These are phyloP conservation scores for Paraphaeosphaeria minitans DNA, from an alignment of 2,329 filamentous ascomycete genomes.

Conservation along the genomic window DNA sequence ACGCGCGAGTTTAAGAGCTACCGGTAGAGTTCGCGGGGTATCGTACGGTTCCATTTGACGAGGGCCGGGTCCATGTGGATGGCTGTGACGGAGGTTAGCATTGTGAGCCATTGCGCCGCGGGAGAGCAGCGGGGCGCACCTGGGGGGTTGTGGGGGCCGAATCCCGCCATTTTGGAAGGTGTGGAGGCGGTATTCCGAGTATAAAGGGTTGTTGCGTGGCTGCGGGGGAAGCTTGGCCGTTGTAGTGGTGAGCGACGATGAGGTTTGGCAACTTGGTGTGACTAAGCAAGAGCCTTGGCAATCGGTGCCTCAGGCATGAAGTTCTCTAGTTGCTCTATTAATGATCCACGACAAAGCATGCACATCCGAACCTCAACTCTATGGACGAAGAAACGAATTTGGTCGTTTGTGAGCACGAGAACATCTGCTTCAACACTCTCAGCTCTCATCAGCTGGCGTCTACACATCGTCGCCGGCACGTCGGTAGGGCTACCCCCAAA, in stretches of 20 bases:
- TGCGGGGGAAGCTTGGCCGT: slow-evolving; percentile 21
- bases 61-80: slow-evolving; percentile 61
- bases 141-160: slow-evolving; percentile 28
- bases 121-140: slow-evolving; percentile 17
- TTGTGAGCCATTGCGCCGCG: slow-evolving; percentile 17
- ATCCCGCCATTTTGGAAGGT: slow-evolving; percentile 35
- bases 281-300: slow-evolving; percentile 12
- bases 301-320: neutral
- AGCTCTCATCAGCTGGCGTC: neutral
- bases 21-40: slow-evolving; percentile 29
- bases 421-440: neutral
- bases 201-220: slow-evolving; percentile 10
- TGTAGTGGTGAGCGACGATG: slow-evolving; percentile 2
- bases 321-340: no score
- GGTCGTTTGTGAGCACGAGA: no score
- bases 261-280: slow-evolving; percentile 2
- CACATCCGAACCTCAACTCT: neutral
- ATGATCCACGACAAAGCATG: no score
- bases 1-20: neutral
- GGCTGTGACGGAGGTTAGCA: slow-evolving; percentile 45
- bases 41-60: slow-evolving; percentile 60
- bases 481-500: no score
- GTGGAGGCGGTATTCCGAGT: slow-evolving; percentile 10
- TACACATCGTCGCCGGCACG: no score
- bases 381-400: neutral